A percentile compares a stretch with the other conserved stretches of the same genome.
These are phyloP conservation scores for Urtica urens DNA, from an alignment of 306 rosid species.

Conservation along the genomic window DNA sequence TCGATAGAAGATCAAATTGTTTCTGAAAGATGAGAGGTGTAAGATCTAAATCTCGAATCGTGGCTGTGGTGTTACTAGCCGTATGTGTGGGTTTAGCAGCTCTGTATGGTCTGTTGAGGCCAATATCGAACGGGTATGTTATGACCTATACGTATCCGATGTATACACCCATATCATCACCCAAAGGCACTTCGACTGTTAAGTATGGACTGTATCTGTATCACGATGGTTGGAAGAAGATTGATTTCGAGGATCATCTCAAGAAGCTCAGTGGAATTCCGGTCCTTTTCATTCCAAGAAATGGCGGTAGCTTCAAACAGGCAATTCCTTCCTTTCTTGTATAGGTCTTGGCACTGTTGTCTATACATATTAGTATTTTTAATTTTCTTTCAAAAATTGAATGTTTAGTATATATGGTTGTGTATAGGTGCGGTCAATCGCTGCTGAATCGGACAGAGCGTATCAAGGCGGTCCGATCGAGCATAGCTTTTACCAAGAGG, in stretches of 20 bases:
- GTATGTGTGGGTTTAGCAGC: conserved; percentile 51
- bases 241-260: conserved; percentile 70
- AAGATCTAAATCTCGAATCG: conserved; percentile 46
- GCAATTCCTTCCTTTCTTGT: too few species aligned
- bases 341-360: too few species aligned
- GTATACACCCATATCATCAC: conserved; percentile 57
- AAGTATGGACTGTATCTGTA: conserved; percentile 80
- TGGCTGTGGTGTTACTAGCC: conserved; percentile 32
- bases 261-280: conserved; percentile 84
- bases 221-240: conserved; percentile 95
- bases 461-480: too few species aligned
- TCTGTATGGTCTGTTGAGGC: conserved; percentile 54
- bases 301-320: conserved; percentile 99
- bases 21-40: conserved; percentile 49
- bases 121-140: conserved; percentile 68
- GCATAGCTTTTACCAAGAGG: too few species aligned
- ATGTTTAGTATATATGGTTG: too few species aligned
- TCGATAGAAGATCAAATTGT: too few species aligned
- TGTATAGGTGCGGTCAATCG: too few species aligned
- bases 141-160: conserved; percentile 99
- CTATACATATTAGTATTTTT: too few species aligned
- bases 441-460: too few species aligned
- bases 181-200: conserved; percentile 32
- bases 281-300: conserved; percentile 91
- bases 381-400: too few species aligned